These are phyloP conservation scores for Fusarium concolor DNA, from an alignment of 2,329 filamentous ascomycete species.

Conservation along the genomic window DNA sequence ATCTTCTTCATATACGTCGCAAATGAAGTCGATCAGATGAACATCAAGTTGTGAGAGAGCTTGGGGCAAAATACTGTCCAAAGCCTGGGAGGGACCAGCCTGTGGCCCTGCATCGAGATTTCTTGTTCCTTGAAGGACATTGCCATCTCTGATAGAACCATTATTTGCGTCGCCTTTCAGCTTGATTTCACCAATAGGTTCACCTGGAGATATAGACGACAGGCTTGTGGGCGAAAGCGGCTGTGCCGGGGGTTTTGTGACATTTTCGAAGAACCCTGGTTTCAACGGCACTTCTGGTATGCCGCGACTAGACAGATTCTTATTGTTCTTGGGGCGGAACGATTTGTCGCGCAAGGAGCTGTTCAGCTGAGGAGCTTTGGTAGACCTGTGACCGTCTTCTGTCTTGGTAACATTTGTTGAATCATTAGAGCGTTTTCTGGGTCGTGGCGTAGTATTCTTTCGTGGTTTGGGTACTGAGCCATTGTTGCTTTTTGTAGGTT, in stretches of 20 bases:
- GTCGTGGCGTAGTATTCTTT: conserved; percentile 42
- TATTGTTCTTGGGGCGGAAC: conserved; percentile 46
- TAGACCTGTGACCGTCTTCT: conserved; percentile 48
- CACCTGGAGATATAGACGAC: not conserved
- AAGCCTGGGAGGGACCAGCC: conserved; percentile 11
- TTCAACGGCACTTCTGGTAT: conserved; percentile 53
- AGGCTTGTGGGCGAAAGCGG: conserved; percentile 5
- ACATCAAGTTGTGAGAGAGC: conserved; percentile 65
- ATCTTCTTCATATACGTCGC: conserved; percentile 69
- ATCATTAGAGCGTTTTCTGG: conserved; percentile 50
- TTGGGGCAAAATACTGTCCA: conserved; percentile 63
- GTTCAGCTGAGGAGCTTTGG: conserved; percentile 48
- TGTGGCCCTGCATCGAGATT: not conserved
- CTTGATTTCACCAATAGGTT: conserved; percentile 25
- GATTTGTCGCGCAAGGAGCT: conserved; percentile 52
- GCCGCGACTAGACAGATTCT: conserved; percentile 43
- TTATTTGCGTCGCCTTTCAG: conserved; percentile 32
- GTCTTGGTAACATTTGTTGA: conserved; percentile 41
- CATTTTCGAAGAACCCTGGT: conserved; percentile 55
- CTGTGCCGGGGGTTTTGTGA: conserved; percentile 45
- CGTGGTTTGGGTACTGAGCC: conserved; percentile 21
- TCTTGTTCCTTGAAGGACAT: not conserved
- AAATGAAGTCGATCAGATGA: conserved; percentile 69
- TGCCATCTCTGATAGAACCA: conserved; percentile 40
- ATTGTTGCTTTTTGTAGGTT: conserved; percentile 20